Evolutionary conservation across 192 early-diverging fungal genomes (phyloP), one percentile per base, ranked within the genome.

Genomic region (Linderina pennispora): DNA sequence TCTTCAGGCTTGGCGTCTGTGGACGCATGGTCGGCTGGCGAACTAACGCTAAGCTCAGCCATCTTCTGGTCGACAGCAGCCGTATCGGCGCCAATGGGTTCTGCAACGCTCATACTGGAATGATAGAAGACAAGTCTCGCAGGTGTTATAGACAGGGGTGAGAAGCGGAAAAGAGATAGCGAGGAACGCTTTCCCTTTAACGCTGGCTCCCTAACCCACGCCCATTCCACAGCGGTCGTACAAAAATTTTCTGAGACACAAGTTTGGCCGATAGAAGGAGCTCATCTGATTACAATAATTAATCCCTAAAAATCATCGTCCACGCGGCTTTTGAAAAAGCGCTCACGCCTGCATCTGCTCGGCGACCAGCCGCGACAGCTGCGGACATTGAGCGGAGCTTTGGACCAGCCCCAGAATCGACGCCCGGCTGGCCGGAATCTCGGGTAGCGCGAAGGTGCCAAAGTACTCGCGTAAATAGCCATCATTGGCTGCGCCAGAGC

Each of bases 401-500:
- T 38, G 41, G 15, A 55, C 60, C 41, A 59, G 40, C 23, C 21
- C 55, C 32, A 62, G 35, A 36, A 63, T 49, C 36, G 61, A 59
- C 28, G 39, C 21, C 36, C 39, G 31, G 36, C 50, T 32, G 10
- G 23, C 39, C 15, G 59, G 56, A 8, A 55, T 26, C 40, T 63
- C 58, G 8, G 67, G 67, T 37, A 60, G 52, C 40, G 47, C 52
- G 17, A 36, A 36, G 8, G 36, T 2, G 3, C 46, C 52, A 41
- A 71, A 52, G 36, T 51, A 71, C 52, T 55, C 54, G 17, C 38
- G 55, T 52, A 71, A 21, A 40, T 55, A 63, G 4, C 56, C 67
- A 1, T 23, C 32, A 33, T 39, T 48, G 2, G 67, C 67, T 20
- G 50, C 33, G 16, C 67, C 67, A 1, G 38, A 36, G 15, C 43